These are phyloP conservation scores for Aspergillus candidus DNA, from an alignment of 2,329 filamentous ascomycete species.

Conservation along the genomic window DNA sequence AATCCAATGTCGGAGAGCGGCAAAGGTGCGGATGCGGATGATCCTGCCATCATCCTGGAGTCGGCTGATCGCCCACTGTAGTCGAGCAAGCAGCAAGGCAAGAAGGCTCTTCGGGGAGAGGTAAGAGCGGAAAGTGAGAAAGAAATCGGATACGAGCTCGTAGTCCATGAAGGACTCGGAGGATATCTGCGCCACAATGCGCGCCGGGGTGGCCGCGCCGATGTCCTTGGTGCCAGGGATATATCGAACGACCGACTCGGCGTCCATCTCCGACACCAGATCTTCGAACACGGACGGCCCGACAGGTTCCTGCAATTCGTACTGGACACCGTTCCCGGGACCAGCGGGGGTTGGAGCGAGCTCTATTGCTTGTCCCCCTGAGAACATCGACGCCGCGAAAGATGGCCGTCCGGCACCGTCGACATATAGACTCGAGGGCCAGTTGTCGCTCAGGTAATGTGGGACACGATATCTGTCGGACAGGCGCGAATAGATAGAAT, in stretches of 20 bases:
- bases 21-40: slow-evolving; percentile 92
- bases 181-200: slow-evolving; percentile 92
- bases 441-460: slow-evolving; percentile 43
- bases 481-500: slow-evolving; percentile 65
- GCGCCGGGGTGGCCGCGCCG: slow-evolving; percentile 79
- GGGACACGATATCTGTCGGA: slow-evolving; percentile 65
- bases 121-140: slow-evolving; percentile 88
- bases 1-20: slow-evolving; percentile 93
- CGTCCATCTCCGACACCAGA: slow-evolving; percentile 75
- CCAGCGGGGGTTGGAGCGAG: slow-evolving; percentile 25
- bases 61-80: slow-evolving; percentile 79
- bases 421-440: slow-evolving; percentile 19
- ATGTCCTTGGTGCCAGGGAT: slow-evolving; percentile 65
- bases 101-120: slow-evolving; percentile 70
- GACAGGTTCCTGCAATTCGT: slow-evolving; percentile 57
- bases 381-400: slow-evolving; percentile 34
- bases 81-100: slow-evolving; percentile 73
- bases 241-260: slow-evolving; percentile 76
- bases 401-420: slow-evolving; percentile 26
- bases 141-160: slow-evolving; percentile 94
- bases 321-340: slow-evolving; percentile 38
- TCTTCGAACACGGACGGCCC: slow-evolving; percentile 65
- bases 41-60: slow-evolving; percentile 82
- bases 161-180: slow-evolving; percentile 95
- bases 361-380: slow-evolving; percentile 28